These are phyloP conservation scores for Begonia peltatifolia DNA, from an alignment of 306 rosid genomes.

Conservation along the genomic window DNA sequence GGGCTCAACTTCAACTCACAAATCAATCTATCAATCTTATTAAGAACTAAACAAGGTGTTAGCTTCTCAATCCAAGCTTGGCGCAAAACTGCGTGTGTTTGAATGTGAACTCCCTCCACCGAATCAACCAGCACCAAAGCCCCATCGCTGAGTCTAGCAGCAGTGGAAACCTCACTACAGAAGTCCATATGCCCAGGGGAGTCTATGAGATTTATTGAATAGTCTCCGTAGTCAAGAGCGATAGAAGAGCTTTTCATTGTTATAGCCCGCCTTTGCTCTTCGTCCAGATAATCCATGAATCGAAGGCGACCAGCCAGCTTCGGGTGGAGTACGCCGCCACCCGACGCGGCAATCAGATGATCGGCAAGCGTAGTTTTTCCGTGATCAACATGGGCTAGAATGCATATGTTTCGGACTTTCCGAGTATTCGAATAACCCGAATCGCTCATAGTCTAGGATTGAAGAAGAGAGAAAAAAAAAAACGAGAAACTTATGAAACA, in stretches of 20 bases:
- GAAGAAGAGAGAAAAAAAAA: too few relatives aligned
- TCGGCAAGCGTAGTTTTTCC: conserved; percentile 90
- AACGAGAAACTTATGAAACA: too few relatives aligned
- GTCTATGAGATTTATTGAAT: conserved; percentile 67
- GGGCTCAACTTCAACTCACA: conserved; percentile 57
- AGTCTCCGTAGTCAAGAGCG: conserved; percentile 21
- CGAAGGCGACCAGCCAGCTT: conserved; percentile 73
- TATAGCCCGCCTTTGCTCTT: conserved; percentile 81
- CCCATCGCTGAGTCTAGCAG: conserved; percentile 78
- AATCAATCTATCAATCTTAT: conserved; percentile 74
- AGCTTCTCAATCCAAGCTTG: conserved; percentile 88
- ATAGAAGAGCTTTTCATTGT: conserved; percentile 91
- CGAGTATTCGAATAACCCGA: conserved; percentile 16
- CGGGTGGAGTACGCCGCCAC: conserved; percentile 57
- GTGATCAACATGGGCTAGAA: conserved; percentile 84
- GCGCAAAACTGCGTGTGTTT: conserved; percentile 81
- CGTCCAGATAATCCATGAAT: conserved; percentile 79
- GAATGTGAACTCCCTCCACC: conserved; percentile 89
- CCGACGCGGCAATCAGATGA: conserved; percentile 64
- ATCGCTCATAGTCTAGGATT: too few relatives aligned
- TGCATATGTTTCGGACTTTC: conserved; percentile 65
- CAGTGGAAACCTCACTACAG: conserved; percentile 87
- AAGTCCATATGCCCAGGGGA: conserved; percentile 93
- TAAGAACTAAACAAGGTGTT: conserved; percentile 68
- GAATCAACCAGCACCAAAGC: conserved; percentile 76